Base-by-base conservation (phyloP, 2,329 filamentous ascomycete species). In the Penicillium sp. region DNA sequence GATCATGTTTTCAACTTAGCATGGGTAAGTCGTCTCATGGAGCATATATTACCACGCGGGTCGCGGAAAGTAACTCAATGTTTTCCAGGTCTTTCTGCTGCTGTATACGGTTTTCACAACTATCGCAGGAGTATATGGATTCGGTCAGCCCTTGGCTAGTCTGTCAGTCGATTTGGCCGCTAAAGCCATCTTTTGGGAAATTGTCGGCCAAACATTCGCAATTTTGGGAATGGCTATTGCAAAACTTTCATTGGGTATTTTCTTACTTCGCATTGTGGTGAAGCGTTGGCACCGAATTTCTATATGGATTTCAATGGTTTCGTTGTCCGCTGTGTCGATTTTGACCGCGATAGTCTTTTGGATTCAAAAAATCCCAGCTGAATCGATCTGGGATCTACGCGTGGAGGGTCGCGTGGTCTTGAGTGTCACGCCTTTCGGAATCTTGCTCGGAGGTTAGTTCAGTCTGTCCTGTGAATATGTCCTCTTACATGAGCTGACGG, bases 161-260 rank as follows among this genome's bases (percentile, higher is more conserved):
- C 48, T 56, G 3, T 54, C 64, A 18, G 59, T 69, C 1, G 64
- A 68, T 7, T 54, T 68, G 6, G 42, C 63, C 2, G 63, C 66
- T 2, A 37, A 59, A 1, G 71, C 73, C 63, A 16, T 62, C 0
- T 61, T 64, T 21, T 50, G 29, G 10, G 60, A 62, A 24, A 55
- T 61, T 51, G 24, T 65, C 26, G 73, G 18, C 67, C 64, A 58
- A 68, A 73, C 67, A 0, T 75, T 78, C 28, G 71, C 71, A 1
- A 61, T 78, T 5, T 44, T 75, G 1, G 75, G 73, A 11, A 78
- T 76, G 66, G 71, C 70, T 5, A 60, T 72, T 6, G 71, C 75
- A 0, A 78, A 78, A 31, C 56, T 64, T 46, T 76, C 75, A 0
- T 60, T 78, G 0, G 75, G 72, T 0, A 65, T 76, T 8, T 77